Percentiles rank a stretch among this genome's conserved stretches.
These are phyloP conservation scores for Phytophthora idaei DNA, from an alignment of 352 stramenopile species.

Conservation along the genomic window DNA sequence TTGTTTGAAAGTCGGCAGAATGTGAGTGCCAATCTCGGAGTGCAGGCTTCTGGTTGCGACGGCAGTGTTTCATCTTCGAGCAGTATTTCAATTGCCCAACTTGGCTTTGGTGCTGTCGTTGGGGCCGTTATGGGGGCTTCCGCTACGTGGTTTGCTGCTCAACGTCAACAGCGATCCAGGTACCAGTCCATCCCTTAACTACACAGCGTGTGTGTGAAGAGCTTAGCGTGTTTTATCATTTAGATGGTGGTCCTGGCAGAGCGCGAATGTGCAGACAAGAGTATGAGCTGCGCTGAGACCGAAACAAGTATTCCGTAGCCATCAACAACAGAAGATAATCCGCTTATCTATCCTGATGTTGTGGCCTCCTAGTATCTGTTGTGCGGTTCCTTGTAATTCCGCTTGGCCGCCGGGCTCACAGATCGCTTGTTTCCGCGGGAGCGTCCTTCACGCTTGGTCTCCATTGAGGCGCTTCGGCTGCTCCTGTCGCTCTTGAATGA, in stretches of 20 bases:
- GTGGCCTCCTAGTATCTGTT: conserved; percentile 31
- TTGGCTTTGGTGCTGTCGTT: conserved; percentile 36
- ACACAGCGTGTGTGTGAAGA: neutral
- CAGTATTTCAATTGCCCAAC: conserved; percentile 25
- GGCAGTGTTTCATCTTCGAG: conserved; percentile 9
- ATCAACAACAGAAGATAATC: conserved; percentile 3
- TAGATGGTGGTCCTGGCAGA: conserved; percentile 5
- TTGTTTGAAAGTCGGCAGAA: conserved; percentile 42
- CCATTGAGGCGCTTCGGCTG: conserved; percentile 14
- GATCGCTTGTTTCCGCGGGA: conserved; percentile 21
- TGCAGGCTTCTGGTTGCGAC: conserved; percentile 7
- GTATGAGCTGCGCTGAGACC: conserved; percentile 13
- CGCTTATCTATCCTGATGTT: conserved; percentile 7
- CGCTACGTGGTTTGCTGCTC: conserved; percentile 38
- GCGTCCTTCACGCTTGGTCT: conserved; percentile 15
- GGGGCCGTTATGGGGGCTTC: conserved; percentile 40
- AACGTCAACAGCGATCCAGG: conserved; percentile 31
- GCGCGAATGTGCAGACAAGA: conserved; percentile 8
- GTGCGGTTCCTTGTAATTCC: conserved; percentile 35
- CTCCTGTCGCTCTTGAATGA: conserved; percentile 11
- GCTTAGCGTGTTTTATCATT: conserved; percentile 18
- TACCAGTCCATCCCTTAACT: conserved; percentile 45
- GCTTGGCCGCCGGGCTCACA: conserved; percentile 15
- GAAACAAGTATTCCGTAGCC: neutral
- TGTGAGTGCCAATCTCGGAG: conserved; percentile 6